Percentiles rank a stretch among this genome's conserved stretches.
Evolutionary conservation across 148 eudicot species (phyloP).

Genomic region (Amaranthus cruentus): DNA sequence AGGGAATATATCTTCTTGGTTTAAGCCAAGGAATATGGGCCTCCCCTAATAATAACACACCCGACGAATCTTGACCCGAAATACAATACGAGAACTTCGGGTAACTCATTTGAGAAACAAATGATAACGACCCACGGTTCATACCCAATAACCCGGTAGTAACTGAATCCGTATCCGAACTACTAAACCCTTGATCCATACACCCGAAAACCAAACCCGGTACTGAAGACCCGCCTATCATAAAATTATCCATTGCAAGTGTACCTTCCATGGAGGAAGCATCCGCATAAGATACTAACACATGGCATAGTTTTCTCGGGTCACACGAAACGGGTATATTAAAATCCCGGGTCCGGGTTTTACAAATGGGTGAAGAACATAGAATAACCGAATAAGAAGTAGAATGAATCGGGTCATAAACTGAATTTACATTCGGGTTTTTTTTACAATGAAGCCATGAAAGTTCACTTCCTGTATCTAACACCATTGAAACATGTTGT

Average conservation of each 20-base stretch:
- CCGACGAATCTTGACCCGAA: constrained; percentile 65
- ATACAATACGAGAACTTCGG: constrained; percentile 86
- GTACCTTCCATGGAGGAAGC: constrained; percentile 68
- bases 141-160: constrained; percentile 82
- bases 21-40: constrained; percentile 48
- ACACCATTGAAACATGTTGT: constrained; percentile 67
- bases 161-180: constrained; percentile 43
- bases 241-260: constrained; percentile 58
- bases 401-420: constrained; percentile 45
- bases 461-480: constrained; percentile 88
- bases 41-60: constrained; percentile 63
- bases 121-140: constrained; percentile 87
- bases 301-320: constrained; percentile 63
- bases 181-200: constrained; percentile 57
- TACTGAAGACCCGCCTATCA: constrained; percentile 31
- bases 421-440: constrained; percentile 22
- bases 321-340: constrained; percentile 60
- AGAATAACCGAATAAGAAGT: constrained; percentile 49
- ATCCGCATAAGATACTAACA: constrained; percentile 64
- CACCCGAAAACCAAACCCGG: constrained; percentile 63
- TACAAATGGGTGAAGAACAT: constrained; percentile 51
- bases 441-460: constrained; percentile 76
- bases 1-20: constrained; percentile 62
- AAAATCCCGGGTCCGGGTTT: constrained; percentile 49
- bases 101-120: constrained; percentile 72